A percentile compares a stretch with the other conserved stretches of the same genome.
phyloP scores from a whole-genome alignment of 2,329 filamentous ascomycete species.

The Tolypocladium ophioglossoides region DNA sequence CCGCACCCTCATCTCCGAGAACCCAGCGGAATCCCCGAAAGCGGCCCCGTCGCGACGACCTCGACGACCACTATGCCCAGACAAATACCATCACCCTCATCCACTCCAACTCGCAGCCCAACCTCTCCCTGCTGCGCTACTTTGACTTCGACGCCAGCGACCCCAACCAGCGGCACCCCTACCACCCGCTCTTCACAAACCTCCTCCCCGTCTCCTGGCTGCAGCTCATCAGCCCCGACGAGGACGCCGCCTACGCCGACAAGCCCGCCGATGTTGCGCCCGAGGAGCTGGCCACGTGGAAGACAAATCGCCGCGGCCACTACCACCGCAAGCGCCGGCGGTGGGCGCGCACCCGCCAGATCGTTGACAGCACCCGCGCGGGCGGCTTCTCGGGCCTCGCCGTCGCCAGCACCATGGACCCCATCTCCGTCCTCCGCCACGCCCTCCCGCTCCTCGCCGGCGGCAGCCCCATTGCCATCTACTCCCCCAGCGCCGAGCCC shows the following conservation, averaged over 20 bases:
- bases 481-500: constrained; percentile 71
- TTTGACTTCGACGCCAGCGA: constrained; percentile 72
- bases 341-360: constrained; percentile 60
- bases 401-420: constrained; percentile 74
- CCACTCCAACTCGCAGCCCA: constrained; percentile 76
- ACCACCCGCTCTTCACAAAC: constrained; percentile 73
- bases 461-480: constrained; percentile 77
- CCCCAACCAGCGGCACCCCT: constrained; percentile 42
- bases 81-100: constrained; percentile 73
- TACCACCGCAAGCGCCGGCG: constrained; percentile 85
- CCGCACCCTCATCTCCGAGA: constrained; percentile 7
- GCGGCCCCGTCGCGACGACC: constrained; percentile 31
- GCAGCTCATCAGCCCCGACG: constrained; percentile 68
- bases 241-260: constrained; percentile 62
- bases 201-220: constrained; percentile 85
- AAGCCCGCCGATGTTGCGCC: constrained; percentile 50
- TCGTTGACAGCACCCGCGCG: constrained; percentile 63
- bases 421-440: constrained; percentile 62
- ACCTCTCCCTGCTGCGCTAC: constrained; percentile 78
- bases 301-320: constrained; percentile 69
- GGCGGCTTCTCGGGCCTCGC: constrained; percentile 79
- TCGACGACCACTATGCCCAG: constrained; percentile 53
- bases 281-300: constrained; percentile 57
- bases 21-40: constrained; percentile 15
- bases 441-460: constrained; percentile 72